phyloP scores from a whole-genome alignment of 768 basidiomycete genomes.

The Serendipita sp. region DNA sequence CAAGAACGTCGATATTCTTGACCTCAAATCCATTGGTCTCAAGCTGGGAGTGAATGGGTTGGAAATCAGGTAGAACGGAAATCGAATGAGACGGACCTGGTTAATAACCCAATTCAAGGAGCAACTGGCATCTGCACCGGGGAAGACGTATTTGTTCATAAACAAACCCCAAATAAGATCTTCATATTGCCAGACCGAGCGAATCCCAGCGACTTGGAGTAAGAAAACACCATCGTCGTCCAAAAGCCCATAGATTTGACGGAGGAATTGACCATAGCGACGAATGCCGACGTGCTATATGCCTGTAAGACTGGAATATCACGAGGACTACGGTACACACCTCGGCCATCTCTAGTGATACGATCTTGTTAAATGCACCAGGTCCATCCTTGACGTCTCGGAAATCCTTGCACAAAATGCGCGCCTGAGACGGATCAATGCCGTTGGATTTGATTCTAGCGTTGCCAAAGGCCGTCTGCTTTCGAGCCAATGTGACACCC shows the following conservation, averaged over 20 bases:
- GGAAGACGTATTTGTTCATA: constrained; percentile 99
- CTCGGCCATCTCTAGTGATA: constrained; percentile 96
- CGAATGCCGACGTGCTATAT: constrained; percentile 83
- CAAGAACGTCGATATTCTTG: constrained; percentile 90
- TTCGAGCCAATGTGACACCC: constrained; percentile 80
- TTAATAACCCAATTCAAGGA: constrained; percentile 89
- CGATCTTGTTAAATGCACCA: constrained; percentile 83
- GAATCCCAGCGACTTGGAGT: constrained; percentile 92
- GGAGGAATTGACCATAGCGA: constrained; percentile 75
- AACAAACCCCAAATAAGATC: constrained; percentile 96
- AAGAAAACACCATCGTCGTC: constrained; percentile 91
- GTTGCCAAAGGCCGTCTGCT: constrained; percentile 88
- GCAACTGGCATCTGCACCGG: constrained; percentile 92
- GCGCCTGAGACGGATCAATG: constrained; percentile 52
- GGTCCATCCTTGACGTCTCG: constrained; percentile 60
- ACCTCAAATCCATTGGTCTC: constrained; percentile 92
- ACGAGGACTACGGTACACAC: constrained; percentile 22
- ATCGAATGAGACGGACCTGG: constrained; percentile 29
- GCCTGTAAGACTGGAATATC: background rate
- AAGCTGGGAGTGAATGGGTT: constrained; percentile 16
- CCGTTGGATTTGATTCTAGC: constrained; percentile 73
- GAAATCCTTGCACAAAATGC: constrained; percentile 87
- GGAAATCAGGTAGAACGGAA: background rate
- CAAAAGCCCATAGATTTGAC: constrained; percentile 82
- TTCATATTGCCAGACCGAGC: constrained; percentile 96